Percentiles rank a stretch among this genome's conserved stretches.
Evolutionary conservation across 2,329 filamentous ascomycete genomes (phyloP).

Genomic region (Cordyceps fumosorosea): DNA sequence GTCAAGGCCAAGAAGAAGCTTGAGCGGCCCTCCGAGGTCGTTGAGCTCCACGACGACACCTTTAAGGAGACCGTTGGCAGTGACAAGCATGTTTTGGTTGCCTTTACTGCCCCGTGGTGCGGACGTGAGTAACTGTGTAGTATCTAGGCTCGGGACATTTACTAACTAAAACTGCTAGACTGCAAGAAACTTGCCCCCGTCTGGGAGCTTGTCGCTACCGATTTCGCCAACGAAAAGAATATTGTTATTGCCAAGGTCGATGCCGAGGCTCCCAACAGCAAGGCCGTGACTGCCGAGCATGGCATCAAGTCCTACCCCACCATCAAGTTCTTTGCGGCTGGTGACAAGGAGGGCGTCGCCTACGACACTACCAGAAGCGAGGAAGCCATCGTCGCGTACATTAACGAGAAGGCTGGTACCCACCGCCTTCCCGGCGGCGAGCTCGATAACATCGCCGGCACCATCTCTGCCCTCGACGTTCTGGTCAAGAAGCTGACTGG

Average conservation of each 20-base stretch:
- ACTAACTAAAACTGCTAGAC: constrained; percentile 49
- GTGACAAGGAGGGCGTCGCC: constrained; percentile 61
- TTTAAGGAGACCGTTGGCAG: constrained; percentile 74
- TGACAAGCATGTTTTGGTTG: constrained; percentile 86
- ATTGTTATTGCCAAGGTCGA: constrained; percentile 94
- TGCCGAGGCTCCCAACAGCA: constrained; percentile 80
- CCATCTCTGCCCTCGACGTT: constrained; percentile 69
- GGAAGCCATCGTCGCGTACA: constrained; percentile 66
- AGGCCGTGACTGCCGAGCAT: constrained; percentile 67
- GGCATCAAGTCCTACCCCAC: constrained; percentile 86
- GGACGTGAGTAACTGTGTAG: constrained; percentile 64
- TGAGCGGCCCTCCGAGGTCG: constrained; percentile 66
- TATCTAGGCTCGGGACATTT: not conserved
- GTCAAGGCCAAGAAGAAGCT: constrained; percentile 72
- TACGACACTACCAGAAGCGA: constrained; percentile 76
- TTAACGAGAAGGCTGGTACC: constrained; percentile 86
- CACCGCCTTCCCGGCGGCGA: constrained; percentile 76
- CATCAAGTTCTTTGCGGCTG: constrained; percentile 94
- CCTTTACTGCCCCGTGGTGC: constrained; percentile 98
- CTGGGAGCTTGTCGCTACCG: constrained; percentile 80
- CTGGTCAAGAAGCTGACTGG: constrained; percentile 69
- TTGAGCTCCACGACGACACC: constrained; percentile 70
- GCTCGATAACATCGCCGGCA: constrained; percentile 73
- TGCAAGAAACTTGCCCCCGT: constrained; percentile 90
- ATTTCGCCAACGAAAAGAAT: constrained; percentile 69